phyloP scores from a whole-genome alignment of 2,329 filamentous ascomycete genomes.

The Colletotrichum sp. region DNA sequence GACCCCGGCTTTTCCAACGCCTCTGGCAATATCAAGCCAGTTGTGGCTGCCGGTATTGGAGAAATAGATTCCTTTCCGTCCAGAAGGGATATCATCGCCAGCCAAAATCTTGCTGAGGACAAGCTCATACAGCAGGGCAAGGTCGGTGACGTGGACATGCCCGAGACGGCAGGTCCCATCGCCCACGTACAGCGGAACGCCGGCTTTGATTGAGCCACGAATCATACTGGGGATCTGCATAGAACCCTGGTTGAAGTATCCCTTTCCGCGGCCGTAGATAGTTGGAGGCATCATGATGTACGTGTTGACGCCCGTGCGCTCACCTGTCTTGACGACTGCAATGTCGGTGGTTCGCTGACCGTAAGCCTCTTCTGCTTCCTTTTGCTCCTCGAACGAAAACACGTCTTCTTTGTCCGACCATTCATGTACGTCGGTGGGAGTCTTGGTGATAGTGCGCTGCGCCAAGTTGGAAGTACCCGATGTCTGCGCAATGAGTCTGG shows the following conservation, averaged over 20 bases:
- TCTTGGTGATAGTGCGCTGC: slow-evolving; percentile 41
- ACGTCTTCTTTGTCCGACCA: slow-evolving; percentile 50
- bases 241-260: slow-evolving; percentile 41
- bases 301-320: slow-evolving; percentile 44
- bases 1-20: slow-evolving; percentile 35
- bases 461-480: slow-evolving; percentile 48
- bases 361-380: slow-evolving; percentile 40
- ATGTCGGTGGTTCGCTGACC: slow-evolving; percentile 49
- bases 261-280: slow-evolving; percentile 50
- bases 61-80: slow-evolving; percentile 46
- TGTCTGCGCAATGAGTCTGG: slow-evolving; percentile 25
- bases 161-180: slow-evolving; percentile 41
- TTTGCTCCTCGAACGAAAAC: slow-evolving; percentile 41
- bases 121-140: slow-evolving; percentile 43
- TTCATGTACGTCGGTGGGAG: slow-evolving; percentile 27
- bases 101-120: slow-evolving; percentile 36
- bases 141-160: slow-evolving; percentile 49
- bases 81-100: slow-evolving; percentile 33
- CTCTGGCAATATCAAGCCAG: slow-evolving; percentile 41
- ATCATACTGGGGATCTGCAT: slow-evolving; percentile 42
- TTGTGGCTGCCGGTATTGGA: slow-evolving; percentile 39
- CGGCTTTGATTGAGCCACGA: slow-evolving; percentile 28
- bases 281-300: slow-evolving; percentile 49
- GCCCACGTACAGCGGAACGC: slow-evolving; percentile 30
- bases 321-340: slow-evolving; percentile 41